Conservation (phyloP, 1,139 yeast species). For the Kodamaea alishanica region DNA sequence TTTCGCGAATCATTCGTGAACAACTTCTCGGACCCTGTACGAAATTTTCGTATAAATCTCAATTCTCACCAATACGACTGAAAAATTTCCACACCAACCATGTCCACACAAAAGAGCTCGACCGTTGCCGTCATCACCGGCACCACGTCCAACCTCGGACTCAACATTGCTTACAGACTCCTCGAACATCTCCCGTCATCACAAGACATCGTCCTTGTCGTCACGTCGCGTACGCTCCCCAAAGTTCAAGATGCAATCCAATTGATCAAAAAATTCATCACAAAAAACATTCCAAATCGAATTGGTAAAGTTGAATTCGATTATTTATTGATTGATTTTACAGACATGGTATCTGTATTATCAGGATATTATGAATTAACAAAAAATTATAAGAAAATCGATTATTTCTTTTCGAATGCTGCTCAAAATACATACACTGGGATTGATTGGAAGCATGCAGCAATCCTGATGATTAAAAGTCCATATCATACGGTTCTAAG, state of each 20-base stretch:
- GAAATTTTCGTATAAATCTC: too few species aligned
- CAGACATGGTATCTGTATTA: constrained; percentile 84
- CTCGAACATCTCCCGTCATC: constrained; percentile 54
- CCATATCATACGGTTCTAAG: constrained; percentile 82
- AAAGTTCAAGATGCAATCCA: constrained; percentile 75
- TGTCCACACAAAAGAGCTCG: constrained; percentile 19
- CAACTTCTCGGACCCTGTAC: too few species aligned
- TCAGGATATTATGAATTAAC: constrained; percentile 69
- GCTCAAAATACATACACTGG: constrained; percentile 87
- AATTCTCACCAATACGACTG: too few species aligned
- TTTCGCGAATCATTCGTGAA: too few species aligned
- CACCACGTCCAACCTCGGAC: constrained; percentile 70
- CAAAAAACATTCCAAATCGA: constrained; percentile 32
- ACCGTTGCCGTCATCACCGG: constrained; percentile 46
- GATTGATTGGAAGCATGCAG: constrained; percentile 79
- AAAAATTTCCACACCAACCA: neutral
- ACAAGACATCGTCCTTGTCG: constrained; percentile 66
- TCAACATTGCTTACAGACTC: constrained; percentile 77
- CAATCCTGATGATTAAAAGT: constrained; percentile 54
- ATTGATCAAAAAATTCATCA: constrained; percentile 51
- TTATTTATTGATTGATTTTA: constrained; percentile 79
- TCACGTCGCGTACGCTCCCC: constrained; percentile 85
- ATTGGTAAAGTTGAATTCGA: constrained; percentile 72
- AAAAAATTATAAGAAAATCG: constrained; percentile 60
- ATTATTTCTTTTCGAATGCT: constrained; percentile 80